Percentiles rank a stretch among this genome's conserved stretches.
Conservation (phyloP, 176 grass and related monocot species). For the Eragrostis nindensis region DNA sequence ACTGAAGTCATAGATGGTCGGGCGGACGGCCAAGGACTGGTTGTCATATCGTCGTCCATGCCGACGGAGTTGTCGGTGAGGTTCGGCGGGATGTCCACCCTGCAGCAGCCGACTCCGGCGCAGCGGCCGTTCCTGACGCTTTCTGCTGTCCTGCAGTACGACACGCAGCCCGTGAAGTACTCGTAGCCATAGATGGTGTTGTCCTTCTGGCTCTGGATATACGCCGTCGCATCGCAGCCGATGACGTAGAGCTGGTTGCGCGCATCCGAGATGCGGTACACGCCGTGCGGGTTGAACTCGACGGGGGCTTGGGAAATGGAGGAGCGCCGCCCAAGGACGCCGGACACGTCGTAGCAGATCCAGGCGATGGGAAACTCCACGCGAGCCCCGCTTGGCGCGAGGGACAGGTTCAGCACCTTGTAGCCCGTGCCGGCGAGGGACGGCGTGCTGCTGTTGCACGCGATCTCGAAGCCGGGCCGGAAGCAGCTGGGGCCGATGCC, state of each 20-base stretch:
- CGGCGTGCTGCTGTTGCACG: neutral
- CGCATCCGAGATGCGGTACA: slow-evolving; percentile 23
- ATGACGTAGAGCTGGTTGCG: slow-evolving; percentile 28
- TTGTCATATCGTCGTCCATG: neutral
- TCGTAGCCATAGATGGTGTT: neutral
- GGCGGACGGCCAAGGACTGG: neutral
- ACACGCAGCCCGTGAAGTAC: slow-evolving; percentile 19
- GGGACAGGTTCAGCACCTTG: slow-evolving; percentile 11
- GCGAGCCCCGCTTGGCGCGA: neutral
- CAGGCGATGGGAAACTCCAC: slow-evolving; percentile 7
- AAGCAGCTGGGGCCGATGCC: slow-evolving; percentile 6
- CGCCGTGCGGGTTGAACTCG: neutral
- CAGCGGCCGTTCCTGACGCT: neutral
- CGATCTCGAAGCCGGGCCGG: slow-evolving; percentile 6
- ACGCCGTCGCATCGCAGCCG: slow-evolving; percentile 13
- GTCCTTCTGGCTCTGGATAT: neutral
- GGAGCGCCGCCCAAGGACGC: neutral
- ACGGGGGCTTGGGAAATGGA: too few relatives aligned
- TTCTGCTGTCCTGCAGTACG: slow-evolving; percentile 3
- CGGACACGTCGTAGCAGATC: slow-evolving; percentile 10
- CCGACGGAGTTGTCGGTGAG: neutral
- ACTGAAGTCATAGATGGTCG: neutral
- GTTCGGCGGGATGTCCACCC: neutral
- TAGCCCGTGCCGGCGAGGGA: neutral
- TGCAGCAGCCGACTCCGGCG: slow-evolving; percentile 32